Evolutionary conservation across 2,329 filamentous ascomycete species (phyloP).

Genomic region (Keithomyces neogunnii): DNA sequence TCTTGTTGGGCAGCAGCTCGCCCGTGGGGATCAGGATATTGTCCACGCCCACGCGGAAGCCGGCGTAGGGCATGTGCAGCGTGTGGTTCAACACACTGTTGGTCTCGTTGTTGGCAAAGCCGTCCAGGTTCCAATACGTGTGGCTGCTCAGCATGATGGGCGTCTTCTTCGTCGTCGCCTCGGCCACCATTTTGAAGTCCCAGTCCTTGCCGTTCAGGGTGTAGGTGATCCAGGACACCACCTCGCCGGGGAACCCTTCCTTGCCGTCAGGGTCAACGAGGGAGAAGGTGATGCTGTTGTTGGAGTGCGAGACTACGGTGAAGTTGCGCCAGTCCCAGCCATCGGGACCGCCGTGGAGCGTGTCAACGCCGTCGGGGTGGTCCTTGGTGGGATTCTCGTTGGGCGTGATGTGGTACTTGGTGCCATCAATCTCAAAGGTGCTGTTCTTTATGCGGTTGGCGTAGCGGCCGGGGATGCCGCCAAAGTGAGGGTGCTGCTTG

Average conservation of each 20-base stretch:
- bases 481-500: conserved; percentile 60
- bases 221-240: conserved; percentile 67
- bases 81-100: conserved; percentile 60
- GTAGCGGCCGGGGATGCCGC: conserved; percentile 66
- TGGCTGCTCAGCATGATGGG: conserved; percentile 73
- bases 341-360: conserved; percentile 60
- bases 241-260: conserved; percentile 71
- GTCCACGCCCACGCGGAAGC: conserved; percentile 60
- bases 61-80: conserved; percentile 63
- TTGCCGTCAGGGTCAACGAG: conserved; percentile 65
- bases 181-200: conserved; percentile 65
- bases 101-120: conserved; percentile 66
- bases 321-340: conserved; percentile 76
- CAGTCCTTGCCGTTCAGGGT: conserved; percentile 57
- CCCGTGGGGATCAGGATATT: conserved; percentile 68
- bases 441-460: conserved; percentile 76
- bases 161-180: conserved; percentile 65
- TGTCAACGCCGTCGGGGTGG: conserved; percentile 48
- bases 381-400: conserved; percentile 53
- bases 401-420: conserved; percentile 46
- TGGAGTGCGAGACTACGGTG: conserved; percentile 60
- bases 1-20: conserved; percentile 60
- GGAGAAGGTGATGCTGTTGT: conserved; percentile 64
- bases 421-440: conserved; percentile 59
- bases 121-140: conserved; percentile 79